Base-by-base conservation (phyloP, 1,284 basidiomycete genomes). In the Rhodotorula sp. region DNA sequence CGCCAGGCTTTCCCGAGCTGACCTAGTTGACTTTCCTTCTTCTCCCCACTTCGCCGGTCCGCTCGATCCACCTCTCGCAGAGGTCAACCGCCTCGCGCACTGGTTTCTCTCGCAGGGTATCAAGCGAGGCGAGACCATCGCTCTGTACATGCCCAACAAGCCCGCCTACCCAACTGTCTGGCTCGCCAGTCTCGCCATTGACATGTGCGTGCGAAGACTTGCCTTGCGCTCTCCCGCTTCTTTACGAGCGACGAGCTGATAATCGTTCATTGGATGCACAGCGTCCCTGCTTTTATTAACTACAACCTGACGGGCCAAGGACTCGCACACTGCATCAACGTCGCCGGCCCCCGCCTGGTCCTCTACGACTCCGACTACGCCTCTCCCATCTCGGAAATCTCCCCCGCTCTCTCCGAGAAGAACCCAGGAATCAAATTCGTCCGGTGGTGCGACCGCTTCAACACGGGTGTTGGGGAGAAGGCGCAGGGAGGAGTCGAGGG, bases 201-300 rank as follows among this genome's bases (percentile, higher is more conserved):
- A 72, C 51, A 63, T 75, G 67, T 66, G 11, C 27, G 71, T 60
- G 36, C 11, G 1, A 32, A n/a, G 4, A 22, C n/a, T 30, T 24
- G 8, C n/a, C 29, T 27, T 27, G 22, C 24, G 22, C 9, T 27
- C 51, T 15, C 24, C 13, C 10, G 34, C 29, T 10, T 4, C 13
- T 9, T 24, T 19, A 1, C 10, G 1, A 9, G 27, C 15, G 49
- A 4, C 4, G 22, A n/a, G 32, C 39, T 49, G 34, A 22, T 4
- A 5, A 13, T 20, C 2, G 29, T 20, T 44, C 10, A 22, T 24
- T 27, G 0, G 24, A 3, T 15, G 20, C 3, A 11, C 61, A 71
- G 67, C 52, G 61, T 78, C 7, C 79, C 80, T 9, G 80, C 78
- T 1, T 80, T 80, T 69, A 79, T 81, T 74, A 81, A 81, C 74